A percentile compares a stretch with the other conserved stretches of the same genome.
phyloP scores from a whole-genome alignment of 306 rosid species.

The Acacia acuminata region DNA sequence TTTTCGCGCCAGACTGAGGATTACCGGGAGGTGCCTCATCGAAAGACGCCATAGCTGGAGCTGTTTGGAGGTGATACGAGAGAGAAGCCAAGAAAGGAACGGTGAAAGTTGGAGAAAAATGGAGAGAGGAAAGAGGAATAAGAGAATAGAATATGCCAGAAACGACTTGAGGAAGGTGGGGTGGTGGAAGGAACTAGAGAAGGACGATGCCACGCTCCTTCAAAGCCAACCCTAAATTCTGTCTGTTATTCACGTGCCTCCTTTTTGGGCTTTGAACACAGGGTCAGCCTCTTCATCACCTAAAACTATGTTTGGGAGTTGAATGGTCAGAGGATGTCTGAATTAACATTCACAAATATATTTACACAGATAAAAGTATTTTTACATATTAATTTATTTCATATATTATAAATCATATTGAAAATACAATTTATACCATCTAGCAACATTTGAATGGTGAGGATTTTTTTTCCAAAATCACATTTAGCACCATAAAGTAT shows the following conservation, averaged over 20 bases:
- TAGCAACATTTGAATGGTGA: too few relatives aligned
- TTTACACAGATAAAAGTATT: too few relatives aligned
- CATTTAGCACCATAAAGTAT: too few relatives aligned
- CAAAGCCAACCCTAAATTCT: not conserved
- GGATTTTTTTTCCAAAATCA: too few relatives aligned
- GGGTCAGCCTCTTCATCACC: too few relatives aligned
- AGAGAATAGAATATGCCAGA: not conserved
- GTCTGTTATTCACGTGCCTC: not conserved
- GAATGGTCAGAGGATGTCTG: too few relatives aligned
- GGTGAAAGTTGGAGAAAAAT: not conserved
- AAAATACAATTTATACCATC: too few relatives aligned
- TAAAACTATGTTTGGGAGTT: too few relatives aligned
- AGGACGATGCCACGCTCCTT: not conserved
- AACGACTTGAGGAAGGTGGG: not conserved
- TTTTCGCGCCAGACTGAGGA: constrained; percentile 65
- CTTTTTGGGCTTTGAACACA: not conserved
- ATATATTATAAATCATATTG: too few relatives aligned
- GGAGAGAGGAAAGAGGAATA: not conserved
- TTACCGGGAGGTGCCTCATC: constrained; percentile 79
- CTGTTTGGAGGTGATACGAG: not conserved
- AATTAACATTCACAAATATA: too few relatives aligned
- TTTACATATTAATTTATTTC: too few relatives aligned
- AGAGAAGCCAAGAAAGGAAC: not conserved
- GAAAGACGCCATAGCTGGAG: constrained; percentile 68
- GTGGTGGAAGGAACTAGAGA: not conserved